Percentiles rank a stretch among this genome's conserved stretches.
Conservation (phyloP, 129 eudicot genomes). For the Flaveria bidentis region DNA sequence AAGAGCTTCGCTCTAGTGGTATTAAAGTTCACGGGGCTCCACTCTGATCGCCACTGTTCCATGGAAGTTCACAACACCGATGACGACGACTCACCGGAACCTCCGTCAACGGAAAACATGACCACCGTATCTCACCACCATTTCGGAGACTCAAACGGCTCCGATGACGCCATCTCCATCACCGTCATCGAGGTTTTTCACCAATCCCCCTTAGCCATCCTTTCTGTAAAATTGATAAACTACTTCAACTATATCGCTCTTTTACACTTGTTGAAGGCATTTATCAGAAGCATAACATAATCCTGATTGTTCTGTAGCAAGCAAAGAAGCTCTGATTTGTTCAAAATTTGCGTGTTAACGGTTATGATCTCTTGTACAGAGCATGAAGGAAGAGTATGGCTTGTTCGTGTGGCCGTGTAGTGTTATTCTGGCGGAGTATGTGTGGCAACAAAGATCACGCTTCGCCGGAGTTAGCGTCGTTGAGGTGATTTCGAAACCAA, state of each 20-base stretch:
- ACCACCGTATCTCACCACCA: constrained; percentile 56
- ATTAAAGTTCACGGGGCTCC: background rate
- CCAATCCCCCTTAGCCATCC: background rate
- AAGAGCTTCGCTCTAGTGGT: no score
- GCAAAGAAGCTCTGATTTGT: background rate
- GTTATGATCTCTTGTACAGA: constrained; percentile 42
- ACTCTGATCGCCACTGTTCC: background rate
- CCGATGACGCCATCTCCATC: constrained; percentile 52
- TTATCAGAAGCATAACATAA: background rate
- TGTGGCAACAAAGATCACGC: constrained; percentile 77
- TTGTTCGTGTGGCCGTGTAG: constrained; percentile 96
- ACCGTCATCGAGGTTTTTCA: constrained; percentile 60
- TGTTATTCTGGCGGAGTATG: constrained; percentile 78
- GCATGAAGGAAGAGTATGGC: constrained; percentile 83
- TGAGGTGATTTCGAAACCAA: constrained; percentile 50
- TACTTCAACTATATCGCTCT: background rate
- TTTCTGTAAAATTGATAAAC: background rate
- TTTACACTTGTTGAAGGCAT: background rate
- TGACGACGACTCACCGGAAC: constrained; percentile 23
- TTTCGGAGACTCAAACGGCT: constrained; percentile 45
- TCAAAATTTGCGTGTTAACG: background rate
- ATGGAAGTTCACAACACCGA: constrained; percentile 43
- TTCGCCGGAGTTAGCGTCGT: constrained; percentile 60
- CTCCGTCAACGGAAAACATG: constrained; percentile 43
- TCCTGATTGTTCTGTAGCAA: background rate